These are phyloP conservation scores for Cutaneotrichosporon mucoides DNA, from an alignment of 1,284 basidiomycete species.

Conservation along the genomic window DNA sequence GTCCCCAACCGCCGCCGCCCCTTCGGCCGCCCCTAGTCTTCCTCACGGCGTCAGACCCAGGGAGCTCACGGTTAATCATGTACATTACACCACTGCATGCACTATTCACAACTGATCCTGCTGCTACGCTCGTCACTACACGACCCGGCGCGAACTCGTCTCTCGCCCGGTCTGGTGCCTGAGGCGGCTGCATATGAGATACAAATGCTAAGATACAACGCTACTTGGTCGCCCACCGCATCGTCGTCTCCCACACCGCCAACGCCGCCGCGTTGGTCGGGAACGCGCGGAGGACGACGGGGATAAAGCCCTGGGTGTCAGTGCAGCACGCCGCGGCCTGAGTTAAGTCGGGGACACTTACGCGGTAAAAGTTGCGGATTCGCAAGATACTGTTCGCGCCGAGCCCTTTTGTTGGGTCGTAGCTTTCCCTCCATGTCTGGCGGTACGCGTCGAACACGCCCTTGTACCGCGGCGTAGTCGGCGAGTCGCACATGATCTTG, in stretches of 20 bases:
- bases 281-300: slow-evolving; percentile 46
- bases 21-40: not conserved
- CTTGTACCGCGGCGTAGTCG: slow-evolving; percentile 40
- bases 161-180: not conserved
- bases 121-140: not conserved
- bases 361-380: slow-evolving; percentile 44
- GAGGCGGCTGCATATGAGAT: no score
- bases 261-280: slow-evolving; percentile 49
- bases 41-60: not conserved
- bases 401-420: slow-evolving; percentile 25
- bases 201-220: no score
- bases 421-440: slow-evolving; percentile 40
- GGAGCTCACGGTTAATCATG: not conserved
- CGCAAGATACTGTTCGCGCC: slow-evolving; percentile 38
- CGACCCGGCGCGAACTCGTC: not conserved
- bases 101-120: not conserved
- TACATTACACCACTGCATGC: slow-evolving; percentile 1
- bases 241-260: slow-evolving; percentile 48
- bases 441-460: slow-evolving; percentile 41
- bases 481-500: slow-evolving; percentile 46
- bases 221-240: slow-evolving; percentile 30
- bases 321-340: not conserved
- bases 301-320: slow-evolving; percentile 43
- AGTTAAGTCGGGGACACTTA: slow-evolving; percentile 25
- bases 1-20: slow-evolving; percentile 12